phyloP scores from a whole-genome alignment of 2,329 filamentous ascomycete species.

The Ceratocystis ficicola region DNA sequence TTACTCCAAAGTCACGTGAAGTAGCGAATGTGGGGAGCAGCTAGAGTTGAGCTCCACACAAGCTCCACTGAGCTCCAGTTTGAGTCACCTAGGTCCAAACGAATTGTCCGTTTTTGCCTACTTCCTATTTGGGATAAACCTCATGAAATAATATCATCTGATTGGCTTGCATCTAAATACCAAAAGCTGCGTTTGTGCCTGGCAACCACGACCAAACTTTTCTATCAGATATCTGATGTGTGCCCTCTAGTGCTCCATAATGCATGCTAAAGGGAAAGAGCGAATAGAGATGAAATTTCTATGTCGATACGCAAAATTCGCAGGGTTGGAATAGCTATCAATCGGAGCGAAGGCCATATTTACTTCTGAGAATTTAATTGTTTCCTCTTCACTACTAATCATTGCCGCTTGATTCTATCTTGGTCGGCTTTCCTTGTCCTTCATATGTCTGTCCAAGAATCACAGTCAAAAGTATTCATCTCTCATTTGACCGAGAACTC shows the following conservation, averaged over 20 bases:
- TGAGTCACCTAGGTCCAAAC: constrained; percentile 18
- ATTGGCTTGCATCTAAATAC: constrained; percentile 8
- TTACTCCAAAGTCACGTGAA: constrained; percentile 17
- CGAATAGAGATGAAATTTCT: too few relatives aligned
- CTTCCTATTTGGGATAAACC: constrained; percentile 4
- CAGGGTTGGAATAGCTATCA: too few relatives aligned
- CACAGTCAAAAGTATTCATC: not conserved
- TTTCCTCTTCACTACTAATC: too few relatives aligned
- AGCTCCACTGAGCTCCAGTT: constrained; percentile 17
- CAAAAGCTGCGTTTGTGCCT: not conserved
- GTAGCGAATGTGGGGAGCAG: not conserved
- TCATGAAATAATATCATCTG: constrained; percentile 8
- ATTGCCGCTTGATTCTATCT: too few relatives aligned
- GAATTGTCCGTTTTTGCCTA: not conserved
- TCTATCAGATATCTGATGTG: not conserved
- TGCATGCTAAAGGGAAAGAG: too few relatives aligned
- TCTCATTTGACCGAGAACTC: not conserved
- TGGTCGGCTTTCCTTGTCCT: not conserved
- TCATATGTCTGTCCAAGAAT: not conserved
- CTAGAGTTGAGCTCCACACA: constrained; percentile 8
- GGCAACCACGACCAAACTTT: not conserved
- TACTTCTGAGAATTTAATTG: too few relatives aligned
- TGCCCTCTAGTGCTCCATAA: too few relatives aligned
- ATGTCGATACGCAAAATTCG: too few relatives aligned
- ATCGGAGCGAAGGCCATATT: too few relatives aligned